These are phyloP conservation scores for Geotrichum phurueaensis DNA, from an alignment of 1,139 yeast species.

Conservation along the genomic window DNA sequence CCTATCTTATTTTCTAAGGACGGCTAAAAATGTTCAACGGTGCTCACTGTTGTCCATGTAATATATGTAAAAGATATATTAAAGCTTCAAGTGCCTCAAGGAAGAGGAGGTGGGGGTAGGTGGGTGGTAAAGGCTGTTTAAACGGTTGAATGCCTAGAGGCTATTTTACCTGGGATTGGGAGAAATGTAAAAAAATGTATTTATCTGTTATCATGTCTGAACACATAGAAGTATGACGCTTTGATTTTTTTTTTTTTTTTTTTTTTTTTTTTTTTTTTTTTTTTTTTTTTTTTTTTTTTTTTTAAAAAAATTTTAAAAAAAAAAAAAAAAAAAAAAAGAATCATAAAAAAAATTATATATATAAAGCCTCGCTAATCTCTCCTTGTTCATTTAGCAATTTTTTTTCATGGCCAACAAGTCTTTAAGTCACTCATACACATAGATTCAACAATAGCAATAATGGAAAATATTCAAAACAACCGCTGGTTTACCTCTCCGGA, in stretches of 20 bases:
- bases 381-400: background rate
- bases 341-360: background rate
- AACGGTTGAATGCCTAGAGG: no score
- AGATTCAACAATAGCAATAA: background rate
- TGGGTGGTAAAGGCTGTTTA: no score
- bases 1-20: background rate
- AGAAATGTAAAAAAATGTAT: background rate
- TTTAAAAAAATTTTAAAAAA: background rate
- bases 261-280: no score
- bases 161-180: background rate
- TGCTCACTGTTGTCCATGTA: background rate
- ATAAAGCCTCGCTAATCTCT: background rate
- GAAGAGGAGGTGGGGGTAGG: background rate
- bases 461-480: slow-evolving; percentile 7
- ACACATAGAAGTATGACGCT: background rate
- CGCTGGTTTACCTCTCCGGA: slow-evolving; percentile 12
- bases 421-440: background rate
- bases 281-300: background rate
- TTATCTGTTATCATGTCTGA: background rate
- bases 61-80: background rate
- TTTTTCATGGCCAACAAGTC: background rate
- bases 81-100: background rate
- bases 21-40: background rate
- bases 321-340: background rate
- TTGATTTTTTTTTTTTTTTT: no score